Base-by-base conservation (phyloP, 176 grass and related monocot species). In the Oryza officinalis region DNA sequence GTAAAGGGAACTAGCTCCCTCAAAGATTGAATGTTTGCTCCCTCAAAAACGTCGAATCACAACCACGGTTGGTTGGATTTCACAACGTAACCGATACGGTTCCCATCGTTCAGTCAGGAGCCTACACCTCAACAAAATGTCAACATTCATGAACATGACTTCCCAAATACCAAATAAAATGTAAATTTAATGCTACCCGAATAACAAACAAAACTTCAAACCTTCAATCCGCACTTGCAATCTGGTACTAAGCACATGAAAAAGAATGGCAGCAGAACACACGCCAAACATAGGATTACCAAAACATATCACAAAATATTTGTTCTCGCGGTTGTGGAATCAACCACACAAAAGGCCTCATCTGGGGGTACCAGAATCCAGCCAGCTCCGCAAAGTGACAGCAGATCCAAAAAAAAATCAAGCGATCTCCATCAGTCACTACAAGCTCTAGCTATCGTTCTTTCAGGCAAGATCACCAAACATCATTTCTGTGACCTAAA, bases 401-500 rank as follows among this genome's bases (percentile, higher is more conserved):
- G 20, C 15, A 67, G 31, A 61, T 15, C 23, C 18, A 27, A 74
- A 12, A 43, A 80, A 81, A 23, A 61, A 61, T 25, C 52, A 50
- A 20, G 32, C 71, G 72, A 79, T 79, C 79, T 50, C 67, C 74
- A 77, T 50, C 52, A 80, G 74, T 79, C 22, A 86, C 49, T 60
- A 66, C 27, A 86, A 47, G 47, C 74, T 75, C 59, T 63, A 70
- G 81, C 13, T 65, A 71, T 72, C 6, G 43, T 64, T 65, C 73
- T 41, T 77, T 52, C 33, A 77, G 2, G 3, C 70, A 68, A 38
- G 20, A 83, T 65, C 75, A 76, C 45, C 54, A 69, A 69, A 80
- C 52, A 90, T 69, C 67, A 83, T 83, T 80, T 74, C 25, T 79
- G 72, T 69, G 2, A 67, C 44, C 60, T 70, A 85, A 87, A 90